Percentiles rank a stretch among this genome's conserved stretches.
These are phyloP conservation scores for Tilletia horrida DNA, from an alignment of 1,284 basidiomycete genomes.

Conservation along the genomic window DNA sequence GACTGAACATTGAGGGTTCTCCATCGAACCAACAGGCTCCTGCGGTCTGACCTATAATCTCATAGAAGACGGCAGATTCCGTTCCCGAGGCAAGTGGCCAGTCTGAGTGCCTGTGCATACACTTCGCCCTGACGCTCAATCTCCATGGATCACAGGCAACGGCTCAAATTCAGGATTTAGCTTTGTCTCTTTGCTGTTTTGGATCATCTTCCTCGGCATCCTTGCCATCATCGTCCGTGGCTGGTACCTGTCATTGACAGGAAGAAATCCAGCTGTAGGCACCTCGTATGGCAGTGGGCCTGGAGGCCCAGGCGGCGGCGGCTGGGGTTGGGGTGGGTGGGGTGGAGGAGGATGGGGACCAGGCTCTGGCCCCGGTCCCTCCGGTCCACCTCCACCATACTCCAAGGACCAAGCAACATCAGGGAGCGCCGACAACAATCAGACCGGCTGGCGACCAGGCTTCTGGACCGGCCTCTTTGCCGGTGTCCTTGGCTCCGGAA, in stretches of 20 bases:
- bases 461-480: slow-evolving; percentile 43
- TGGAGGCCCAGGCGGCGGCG: slow-evolving; percentile 54
- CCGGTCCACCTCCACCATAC: slow-evolving; percentile 74
- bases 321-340: slow-evolving; percentile 60
- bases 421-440: slow-evolving; percentile 10
- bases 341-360: slow-evolving; percentile 29
- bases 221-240: slow-evolving; percentile 28
- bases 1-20: no score
- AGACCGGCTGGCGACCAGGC: slow-evolving; percentile 33
- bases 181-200: slow-evolving; percentile 60
- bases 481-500: slow-evolving; percentile 27
- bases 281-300: slow-evolving; percentile 29
- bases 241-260: slow-evolving; percentile 37
- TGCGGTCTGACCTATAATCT: slow-evolving; percentile 35
- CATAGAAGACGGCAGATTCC: slow-evolving; percentile 15
- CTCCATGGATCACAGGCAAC: neutral
- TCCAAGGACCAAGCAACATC: slow-evolving; percentile 57
- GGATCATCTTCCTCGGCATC: slow-evolving; percentile 61
- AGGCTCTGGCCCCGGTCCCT: slow-evolving; percentile 20
- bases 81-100: neutral
- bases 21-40: slow-evolving; percentile 20
- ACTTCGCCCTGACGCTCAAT: neutral
- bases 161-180: slow-evolving; percentile 21
- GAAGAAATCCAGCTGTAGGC: slow-evolving; percentile 39
- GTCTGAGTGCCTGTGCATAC: neutral